These are phyloP conservation scores for Cercospora janseana DNA, from an alignment of 2,329 filamentous ascomycete genomes.

Conservation along the genomic window DNA sequence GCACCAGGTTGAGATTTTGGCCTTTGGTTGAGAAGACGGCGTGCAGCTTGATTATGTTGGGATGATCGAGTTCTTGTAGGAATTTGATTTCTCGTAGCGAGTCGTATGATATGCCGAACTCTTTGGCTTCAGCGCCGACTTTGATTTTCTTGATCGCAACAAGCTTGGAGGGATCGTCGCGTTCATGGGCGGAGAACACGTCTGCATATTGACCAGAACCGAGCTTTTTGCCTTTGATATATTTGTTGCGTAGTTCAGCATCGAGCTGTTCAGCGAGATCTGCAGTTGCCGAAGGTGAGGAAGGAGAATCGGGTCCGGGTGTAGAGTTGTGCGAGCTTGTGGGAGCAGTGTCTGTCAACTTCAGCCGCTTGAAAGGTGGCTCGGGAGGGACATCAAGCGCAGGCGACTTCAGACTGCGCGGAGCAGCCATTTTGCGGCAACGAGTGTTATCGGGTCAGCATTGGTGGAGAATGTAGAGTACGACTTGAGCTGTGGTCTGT, in stretches of 20 bases:
- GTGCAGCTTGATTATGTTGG: conserved; percentile 90
- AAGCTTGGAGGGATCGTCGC: conserved; percentile 65
- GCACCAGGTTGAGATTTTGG: conserved; percentile 92
- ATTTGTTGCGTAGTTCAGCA: conserved; percentile 67
- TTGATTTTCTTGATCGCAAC: conserved; percentile 96
- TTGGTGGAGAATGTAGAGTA: too few relatives aligned
- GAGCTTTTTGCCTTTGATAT: conserved; percentile 87
- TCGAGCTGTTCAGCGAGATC: conserved; percentile 52
- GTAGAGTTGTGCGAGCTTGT: conserved; percentile 16
- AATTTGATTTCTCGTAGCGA: conserved; percentile 94
- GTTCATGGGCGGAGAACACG: conserved; percentile 84
- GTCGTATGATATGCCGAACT: conserved; percentile 84
- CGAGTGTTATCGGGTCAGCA: conserved; percentile 7
- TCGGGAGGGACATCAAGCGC: conserved; percentile 37
- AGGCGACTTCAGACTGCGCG: conserved; percentile 29
- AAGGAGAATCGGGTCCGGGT: conserved; percentile 16
- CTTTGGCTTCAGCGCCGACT: conserved; percentile 77
- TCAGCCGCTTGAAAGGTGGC: conserved; percentile 35
- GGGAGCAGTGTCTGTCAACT: conserved; percentile 24
- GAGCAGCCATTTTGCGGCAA: conserved; percentile 2
- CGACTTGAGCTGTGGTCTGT: too few relatives aligned
- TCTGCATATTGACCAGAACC: conserved; percentile 97
- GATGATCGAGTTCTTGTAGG: conserved; percentile 88
- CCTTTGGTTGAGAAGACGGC: conserved; percentile 94
- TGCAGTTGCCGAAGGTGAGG: conserved; percentile 20